phyloP scores from a whole-genome alignment of 805 yeast species.

The Debaryomyces tyrocola region DNA sequence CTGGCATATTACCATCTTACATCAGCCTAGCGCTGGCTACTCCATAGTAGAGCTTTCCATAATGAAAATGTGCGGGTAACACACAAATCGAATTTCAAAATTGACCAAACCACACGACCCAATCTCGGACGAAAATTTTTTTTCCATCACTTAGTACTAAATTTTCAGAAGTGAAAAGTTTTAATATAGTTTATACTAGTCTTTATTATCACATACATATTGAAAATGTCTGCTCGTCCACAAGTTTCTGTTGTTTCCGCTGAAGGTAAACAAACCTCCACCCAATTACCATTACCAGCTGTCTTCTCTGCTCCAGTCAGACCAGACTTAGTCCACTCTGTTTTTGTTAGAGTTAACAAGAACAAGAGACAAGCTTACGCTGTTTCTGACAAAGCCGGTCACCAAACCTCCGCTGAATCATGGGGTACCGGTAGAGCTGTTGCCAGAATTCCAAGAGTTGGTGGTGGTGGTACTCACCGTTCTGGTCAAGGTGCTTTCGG shows the following conservation, averaged over 20 bases:
- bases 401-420: slow-evolving; percentile 99
- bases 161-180: slow-evolving; percentile 2
- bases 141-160: slow-evolving; percentile 1
- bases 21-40: too few relatives aligned
- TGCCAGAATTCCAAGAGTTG: slow-evolving; percentile 99
- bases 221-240: slow-evolving; percentile 70
- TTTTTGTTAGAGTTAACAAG: slow-evolving; percentile 97
- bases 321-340: slow-evolving; percentile 99
- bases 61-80: neutral
- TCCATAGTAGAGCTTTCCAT: too few relatives aligned
- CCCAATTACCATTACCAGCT: slow-evolving; percentile 93
- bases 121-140: slow-evolving; percentile 11
- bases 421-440: slow-evolving; percentile 99
- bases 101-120: too few relatives aligned
- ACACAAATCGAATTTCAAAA: neutral
- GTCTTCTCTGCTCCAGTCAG: slow-evolving; percentile 99
- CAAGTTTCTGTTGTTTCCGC: slow-evolving; percentile 93
- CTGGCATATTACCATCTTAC: too few relatives aligned
- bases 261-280: slow-evolving; percentile 81
- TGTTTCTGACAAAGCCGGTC: slow-evolving; percentile 98
- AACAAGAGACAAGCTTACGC: slow-evolving; percentile 99
- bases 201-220: slow-evolving; percentile 18
- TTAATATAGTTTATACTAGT: slow-evolving; percentile 9
- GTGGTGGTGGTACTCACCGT: slow-evolving; percentile 99
- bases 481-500: slow-evolving; percentile 99